Percentiles rank a stretch among this genome's conserved stretches.
Conservation (phyloP, 2,329 filamentous ascomycete genomes). For the Escovopsis sp. region DNA sequence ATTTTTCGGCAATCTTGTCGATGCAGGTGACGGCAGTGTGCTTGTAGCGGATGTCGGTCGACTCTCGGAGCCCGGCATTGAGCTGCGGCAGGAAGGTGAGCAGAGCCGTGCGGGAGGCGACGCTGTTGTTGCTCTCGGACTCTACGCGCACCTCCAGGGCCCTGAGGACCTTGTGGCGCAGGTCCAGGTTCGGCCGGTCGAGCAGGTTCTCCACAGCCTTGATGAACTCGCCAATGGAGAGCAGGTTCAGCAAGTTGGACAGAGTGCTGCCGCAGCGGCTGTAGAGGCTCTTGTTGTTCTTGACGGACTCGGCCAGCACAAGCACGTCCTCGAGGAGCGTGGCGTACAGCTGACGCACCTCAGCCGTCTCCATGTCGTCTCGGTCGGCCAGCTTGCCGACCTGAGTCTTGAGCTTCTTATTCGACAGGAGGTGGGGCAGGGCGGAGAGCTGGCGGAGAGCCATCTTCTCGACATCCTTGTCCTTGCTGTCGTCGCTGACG, state of each 20-base stretch:
- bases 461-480: constrained; percentile 34
- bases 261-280: constrained; percentile 53
- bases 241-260: constrained; percentile 64
- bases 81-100: constrained; percentile 68
- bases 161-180: constrained; percentile 65
- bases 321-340: constrained; percentile 52
- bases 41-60: constrained; percentile 60
- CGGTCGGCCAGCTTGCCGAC: constrained; percentile 41
- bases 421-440: constrained; percentile 42
- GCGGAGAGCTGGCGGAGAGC: constrained; percentile 41
- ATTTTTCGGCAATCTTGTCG: constrained; percentile 86
- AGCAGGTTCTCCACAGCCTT: constrained; percentile 74
- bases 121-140: constrained; percentile 54
- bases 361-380: constrained; percentile 51
- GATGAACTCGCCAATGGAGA: constrained; percentile 80
- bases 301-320: constrained; percentile 49
- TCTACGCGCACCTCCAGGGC: constrained; percentile 71
- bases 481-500: constrained; percentile 29
- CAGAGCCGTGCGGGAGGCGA: constrained; percentile 52
- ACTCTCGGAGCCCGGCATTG: constrained; percentile 59
- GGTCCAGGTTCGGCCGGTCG: constrained; percentile 55
- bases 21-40: constrained; percentile 79
- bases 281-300: constrained; percentile 39
- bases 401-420: constrained; percentile 40
- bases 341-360: constrained; percentile 54